Evolutionary conservation across 495 filamentous ascomycete species (phyloP), one percentile per base, ranked within the genome.

Genomic region (Immersiella caudata): DNA sequence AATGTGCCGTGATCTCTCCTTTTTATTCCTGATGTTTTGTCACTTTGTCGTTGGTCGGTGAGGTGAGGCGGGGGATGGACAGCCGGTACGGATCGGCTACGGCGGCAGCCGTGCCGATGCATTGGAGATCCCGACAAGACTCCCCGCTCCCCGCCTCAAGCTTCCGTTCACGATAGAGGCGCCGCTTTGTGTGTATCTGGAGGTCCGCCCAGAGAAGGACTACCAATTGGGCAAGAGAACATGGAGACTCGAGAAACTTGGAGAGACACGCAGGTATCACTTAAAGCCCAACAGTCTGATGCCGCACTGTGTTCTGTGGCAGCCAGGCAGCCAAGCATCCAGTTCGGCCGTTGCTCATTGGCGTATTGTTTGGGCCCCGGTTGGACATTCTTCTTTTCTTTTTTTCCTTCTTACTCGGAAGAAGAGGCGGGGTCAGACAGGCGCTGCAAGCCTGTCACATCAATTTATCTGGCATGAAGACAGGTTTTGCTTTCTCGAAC

Each of bases 391-490:
- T 46, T 46, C 40, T 46, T 46, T 46, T 46, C 14, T 18, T 46
- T 14, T 46, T 46, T 12, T 46, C 14, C 40, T 46, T 46, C 11
- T 6, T 2, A 5, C 40, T 46, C 40, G 40, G 40, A 46, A 46
- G 40, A 46, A 46, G 40, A 46, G 40, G 40, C 40, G 40, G 40
- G 40, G 40, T 46, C 14, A 46, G 16, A 46, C 40, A 46, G 14
- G 40, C 2, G 11, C 40, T 46, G 40, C 40, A 46, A 46, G 40
- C 40, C 68, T 60, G 51, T 66, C 62, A 65, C 26, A 24, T 58
- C 69, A 59, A 67, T 66, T 22, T 73, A 67, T 67, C 71, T 66
- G 62, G 67, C 57, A 67, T 69, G 21, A 50, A 58, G 40, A 46
- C 29, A 46, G 14, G 11, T 46, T 46, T 46, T 14, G 2, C 11